Evolutionary conservation across 2,329 filamentous ascomycete genomes (phyloP).

Genomic region (Pseudogymnoascus sp.): DNA sequence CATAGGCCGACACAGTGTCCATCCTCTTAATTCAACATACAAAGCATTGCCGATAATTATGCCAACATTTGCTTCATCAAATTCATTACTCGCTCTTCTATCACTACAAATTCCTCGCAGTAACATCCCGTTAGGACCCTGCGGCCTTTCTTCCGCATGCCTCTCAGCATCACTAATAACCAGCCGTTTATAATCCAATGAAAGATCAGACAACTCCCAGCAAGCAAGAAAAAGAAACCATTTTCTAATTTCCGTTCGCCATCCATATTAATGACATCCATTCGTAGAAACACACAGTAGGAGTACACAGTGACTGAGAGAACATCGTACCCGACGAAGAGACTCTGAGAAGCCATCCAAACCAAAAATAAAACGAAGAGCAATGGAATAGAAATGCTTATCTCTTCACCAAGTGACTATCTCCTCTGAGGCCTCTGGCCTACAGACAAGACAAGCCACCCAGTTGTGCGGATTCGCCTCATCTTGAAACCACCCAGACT

Average conservation of each 20-base stretch:
- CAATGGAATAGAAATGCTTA: background rate
- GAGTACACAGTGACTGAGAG: background rate
- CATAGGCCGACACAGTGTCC: background rate
- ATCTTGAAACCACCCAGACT: background rate
- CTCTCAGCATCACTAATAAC: background rate
- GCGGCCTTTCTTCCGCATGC: background rate
- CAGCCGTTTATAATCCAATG: background rate
- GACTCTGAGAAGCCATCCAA: background rate
- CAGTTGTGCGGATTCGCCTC: background rate
- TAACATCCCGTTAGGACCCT: background rate
- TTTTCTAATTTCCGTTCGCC: background rate
- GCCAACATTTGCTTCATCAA: background rate
- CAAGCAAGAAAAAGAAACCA: background rate
- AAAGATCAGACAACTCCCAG: background rate
- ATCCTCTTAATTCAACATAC: background rate
- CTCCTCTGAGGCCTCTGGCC: background rate
- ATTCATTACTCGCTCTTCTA: background rate
- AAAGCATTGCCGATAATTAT: background rate
- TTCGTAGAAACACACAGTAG: slow-evolving; percentile 2
- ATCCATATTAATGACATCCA: background rate
- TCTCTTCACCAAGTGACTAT: background rate
- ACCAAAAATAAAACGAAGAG: background rate
- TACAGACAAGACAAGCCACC: slow-evolving; percentile 7
- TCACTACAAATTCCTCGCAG: background rate
- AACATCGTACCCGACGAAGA: background rate